A percentile compares a stretch with the other conserved stretches of the same genome.
phyloP scores from a whole-genome alignment of 208 protist species.

The Trypanosoma lewisi region DNA sequence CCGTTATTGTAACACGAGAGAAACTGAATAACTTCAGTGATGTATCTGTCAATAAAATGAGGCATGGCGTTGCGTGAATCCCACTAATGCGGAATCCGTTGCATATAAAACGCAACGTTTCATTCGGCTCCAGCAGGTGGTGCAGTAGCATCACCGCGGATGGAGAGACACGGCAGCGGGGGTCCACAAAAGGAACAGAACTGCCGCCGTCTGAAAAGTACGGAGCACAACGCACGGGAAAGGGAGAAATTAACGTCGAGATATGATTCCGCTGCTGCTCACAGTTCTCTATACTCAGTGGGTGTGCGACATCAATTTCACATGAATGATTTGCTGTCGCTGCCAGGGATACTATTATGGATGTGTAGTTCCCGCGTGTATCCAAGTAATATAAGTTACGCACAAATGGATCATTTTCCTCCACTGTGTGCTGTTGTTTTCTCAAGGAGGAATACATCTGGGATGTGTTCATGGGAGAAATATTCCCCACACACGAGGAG shows the following conservation, averaged over 20 bases:
- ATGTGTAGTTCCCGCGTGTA: conserved; percentile 16
- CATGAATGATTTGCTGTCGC: neutral
- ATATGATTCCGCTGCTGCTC: conserved; percentile 73
- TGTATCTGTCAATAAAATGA: conserved; percentile 73
- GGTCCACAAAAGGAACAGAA: conserved; percentile 42
- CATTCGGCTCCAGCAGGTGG: conserved; percentile 66
- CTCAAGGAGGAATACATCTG: conserved; percentile 55
- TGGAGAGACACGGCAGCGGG: conserved; percentile 41
- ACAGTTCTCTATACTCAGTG: conserved; percentile 47
- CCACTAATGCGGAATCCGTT: conserved; percentile 88
- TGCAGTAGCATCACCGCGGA: conserved; percentile 71
- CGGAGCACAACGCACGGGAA: conserved; percentile 54
- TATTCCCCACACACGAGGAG: conserved; percentile 49
- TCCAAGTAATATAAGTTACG: too few relatives aligned
- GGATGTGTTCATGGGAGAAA: conserved; percentile 39
- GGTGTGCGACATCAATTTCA: neutral
- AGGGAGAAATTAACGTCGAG: conserved; percentile 49
- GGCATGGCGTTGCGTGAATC: conserved; percentile 79
- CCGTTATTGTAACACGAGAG: conserved; percentile 64
- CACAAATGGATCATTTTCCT: too few relatives aligned
- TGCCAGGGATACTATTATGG: too few relatives aligned
- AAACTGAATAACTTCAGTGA: conserved; percentile 70
- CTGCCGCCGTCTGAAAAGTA: conserved; percentile 27
- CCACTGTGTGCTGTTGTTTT: too few relatives aligned
- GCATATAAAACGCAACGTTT: conserved; percentile 79